Base-by-base conservation (phyloP, 257 asterid genomes). In the Gentiana macrophylla region DNA sequence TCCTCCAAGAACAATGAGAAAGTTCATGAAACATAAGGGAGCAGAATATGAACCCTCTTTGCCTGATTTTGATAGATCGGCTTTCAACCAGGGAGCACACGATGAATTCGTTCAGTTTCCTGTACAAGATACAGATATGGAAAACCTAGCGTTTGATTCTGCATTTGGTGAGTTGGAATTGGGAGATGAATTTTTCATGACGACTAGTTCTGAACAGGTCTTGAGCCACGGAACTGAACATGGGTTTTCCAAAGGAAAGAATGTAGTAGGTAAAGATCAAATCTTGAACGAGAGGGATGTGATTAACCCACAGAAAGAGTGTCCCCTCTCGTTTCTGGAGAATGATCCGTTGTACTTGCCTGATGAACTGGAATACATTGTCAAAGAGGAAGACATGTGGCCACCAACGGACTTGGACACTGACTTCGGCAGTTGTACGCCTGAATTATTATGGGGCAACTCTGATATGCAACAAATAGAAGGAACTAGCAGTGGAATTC, bases 1-100 rank as follows among this genome's bases (percentile, higher is more conserved):
- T 8, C 79, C 89, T 8, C 79, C 89, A 8, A 76, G 81, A 75
- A 65, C 75, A 48, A 65, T 35, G 60, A 67, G 77, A 46, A 82
- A 74, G 59, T 84, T 82, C 46, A 48, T 77, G 47, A 83, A 81
- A 62, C 90, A 83, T 65, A 70, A 73, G 46, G 56, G 57, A 12
- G 60, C 55, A 49, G 67, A 62, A 62, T 56, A 52, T 59, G 57
- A 33, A 37, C 62, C 70, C 3, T 76, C 76, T 32, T 64, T 52
- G n/a, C 64, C 13, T n/a, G 71, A 65, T 57, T 59, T 65, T 37
- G 54, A 15, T 43, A 13, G n/a, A 35, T 37, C 68, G 2, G 61
- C 53, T 10, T 37, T 56, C 51, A 47, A 65, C 63, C 73, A 78
- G 37, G 56, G 56, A 56, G 55, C 60, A 32, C 43, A n/a, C 47